Percentiles rank a stretch among this genome's conserved stretches.
These are phyloP conservation scores for Brettanomyces sp. DNA, from an alignment of 805 yeast genomes.

Conservation along the genomic window DNA sequence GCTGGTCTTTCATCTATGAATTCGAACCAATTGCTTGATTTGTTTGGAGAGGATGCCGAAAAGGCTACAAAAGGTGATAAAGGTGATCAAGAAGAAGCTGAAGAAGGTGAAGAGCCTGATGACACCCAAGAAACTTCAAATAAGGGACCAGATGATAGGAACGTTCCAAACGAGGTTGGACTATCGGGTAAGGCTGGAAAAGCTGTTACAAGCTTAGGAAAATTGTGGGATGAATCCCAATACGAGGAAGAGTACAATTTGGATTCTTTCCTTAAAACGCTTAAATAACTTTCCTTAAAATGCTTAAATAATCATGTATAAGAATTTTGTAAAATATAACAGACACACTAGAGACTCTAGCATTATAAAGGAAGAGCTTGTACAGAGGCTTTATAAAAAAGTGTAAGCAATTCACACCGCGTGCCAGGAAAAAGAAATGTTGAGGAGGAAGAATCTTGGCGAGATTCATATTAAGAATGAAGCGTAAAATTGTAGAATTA, in stretches of 20 bases:
- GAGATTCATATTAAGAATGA: no score
- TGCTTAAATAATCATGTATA: no score
- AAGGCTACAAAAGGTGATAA: slow-evolving; percentile 18
- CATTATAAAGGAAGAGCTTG: no score
- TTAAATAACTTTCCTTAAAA: slow-evolving; percentile 19
- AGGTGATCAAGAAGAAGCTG: slow-evolving; percentile 24
- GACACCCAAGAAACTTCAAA: slow-evolving; percentile 17
- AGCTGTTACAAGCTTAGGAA: slow-evolving; percentile 81
- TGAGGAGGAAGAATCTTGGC: no score
- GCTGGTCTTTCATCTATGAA: slow-evolving; percentile 96
- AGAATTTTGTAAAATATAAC: no score
- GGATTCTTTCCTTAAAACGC: slow-evolving; percentile 81
- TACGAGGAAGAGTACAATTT: slow-evolving; percentile 95
- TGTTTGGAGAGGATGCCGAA: slow-evolving; percentile 68
- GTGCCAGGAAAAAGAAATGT: no score
- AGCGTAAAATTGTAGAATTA: no score
- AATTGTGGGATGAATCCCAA: slow-evolving; percentile 93
- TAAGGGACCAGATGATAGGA: slow-evolving; percentile 26
- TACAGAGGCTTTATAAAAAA: no score
- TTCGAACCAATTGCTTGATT: slow-evolving; percentile 83
- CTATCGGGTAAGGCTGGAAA: slow-evolving; percentile 79
- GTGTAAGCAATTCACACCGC: no score
- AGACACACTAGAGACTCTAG: no score
- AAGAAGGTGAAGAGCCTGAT: slow-evolving; percentile 19
- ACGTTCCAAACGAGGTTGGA: slow-evolving; percentile 55